Conservation (phyloP, 2,329 filamentous ascomycete genomes). For the Aspergillus oerlinghausenensis region DNA sequence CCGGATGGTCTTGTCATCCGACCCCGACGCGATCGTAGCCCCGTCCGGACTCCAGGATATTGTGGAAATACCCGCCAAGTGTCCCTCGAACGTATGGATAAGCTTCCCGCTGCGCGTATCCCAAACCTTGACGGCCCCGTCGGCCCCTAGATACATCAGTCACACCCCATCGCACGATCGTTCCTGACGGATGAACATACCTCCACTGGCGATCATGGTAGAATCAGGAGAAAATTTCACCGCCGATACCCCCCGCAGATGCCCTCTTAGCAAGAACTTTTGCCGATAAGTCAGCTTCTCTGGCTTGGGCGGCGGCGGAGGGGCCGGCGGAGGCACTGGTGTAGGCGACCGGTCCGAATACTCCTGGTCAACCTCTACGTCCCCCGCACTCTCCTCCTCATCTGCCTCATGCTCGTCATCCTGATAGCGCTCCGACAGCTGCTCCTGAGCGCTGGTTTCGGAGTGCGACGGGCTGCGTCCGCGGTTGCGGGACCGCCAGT, state of each 20-base stretch:
- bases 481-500: constrained; percentile 29
- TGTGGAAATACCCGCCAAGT: constrained; percentile 87
- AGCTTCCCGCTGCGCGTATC: constrained; percentile 71
- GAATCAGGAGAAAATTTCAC: constrained; percentile 91
- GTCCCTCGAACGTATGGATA: constrained; percentile 84
- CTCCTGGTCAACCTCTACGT: constrained; percentile 8
- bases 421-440: not conserved
- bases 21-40: constrained; percentile 80
- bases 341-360: constrained; percentile 30
- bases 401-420: constrained; percentile 4
- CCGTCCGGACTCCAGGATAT: constrained; percentile 93
- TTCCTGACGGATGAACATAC: constrained; percentile 34
- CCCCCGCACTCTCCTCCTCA: not conserved
- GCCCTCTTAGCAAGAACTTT: constrained; percentile 68
- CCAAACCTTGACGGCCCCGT: constrained; percentile 90
- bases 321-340: constrained; percentile 36
- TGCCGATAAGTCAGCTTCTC: constrained; percentile 63
- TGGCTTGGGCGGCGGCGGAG: constrained; percentile 46
- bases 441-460: constrained; percentile 6
- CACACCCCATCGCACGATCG: not conserved
- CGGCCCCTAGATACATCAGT: constrained; percentile 55
- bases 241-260: constrained; percentile 72
- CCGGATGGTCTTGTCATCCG: constrained; percentile 92
- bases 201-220: constrained; percentile 81
- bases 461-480: constrained; percentile 6